Conservation (phyloP, 805 yeast species). For the Yarrowia hollandica region DNA sequence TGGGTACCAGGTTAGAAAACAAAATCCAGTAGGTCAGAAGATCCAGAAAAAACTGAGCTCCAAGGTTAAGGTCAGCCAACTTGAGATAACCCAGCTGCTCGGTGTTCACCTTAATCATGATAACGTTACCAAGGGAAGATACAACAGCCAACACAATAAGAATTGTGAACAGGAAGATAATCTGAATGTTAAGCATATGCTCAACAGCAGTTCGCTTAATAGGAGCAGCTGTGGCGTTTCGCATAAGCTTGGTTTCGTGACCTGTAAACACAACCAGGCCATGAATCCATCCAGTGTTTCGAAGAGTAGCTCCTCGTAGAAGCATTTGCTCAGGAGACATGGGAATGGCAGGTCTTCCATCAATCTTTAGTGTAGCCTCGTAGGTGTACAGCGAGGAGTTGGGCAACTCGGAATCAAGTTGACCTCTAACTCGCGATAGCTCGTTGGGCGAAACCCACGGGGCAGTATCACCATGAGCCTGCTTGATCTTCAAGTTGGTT, state of each 20-base stretch:
- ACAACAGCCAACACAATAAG: conserved; percentile 72
- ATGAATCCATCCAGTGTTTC: conserved; percentile 93
- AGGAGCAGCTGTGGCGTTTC: conserved; percentile 98
- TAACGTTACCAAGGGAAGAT: conserved; percentile 85
- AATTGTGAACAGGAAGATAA: conserved; percentile 80
- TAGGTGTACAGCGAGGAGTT: conserved; percentile 91
- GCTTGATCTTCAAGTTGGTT: conserved; percentile 93
- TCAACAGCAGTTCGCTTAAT: conserved; percentile 97
- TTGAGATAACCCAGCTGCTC: conserved; percentile 61
- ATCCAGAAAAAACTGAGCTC: conserved; percentile 76
- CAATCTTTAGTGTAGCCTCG: conserved; percentile 75
- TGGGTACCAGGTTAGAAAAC: conserved; percentile 96
- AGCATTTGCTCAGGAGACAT: conserved; percentile 87
- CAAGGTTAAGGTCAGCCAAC: conserved; percentile 66
- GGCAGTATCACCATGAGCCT: conserved; percentile 77
- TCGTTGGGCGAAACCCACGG: conserved; percentile 65
- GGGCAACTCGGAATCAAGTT: conserved; percentile 82
- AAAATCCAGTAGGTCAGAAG: conserved; percentile 93
- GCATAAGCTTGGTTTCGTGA: conserved; percentile 96
- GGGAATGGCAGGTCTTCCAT: conserved; percentile 49
- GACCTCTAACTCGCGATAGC: conserved; percentile 55
- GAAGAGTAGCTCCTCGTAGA: conserved; percentile 89
- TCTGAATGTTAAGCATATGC: conserved; percentile 88
- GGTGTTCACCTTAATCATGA: conserved; percentile 59
- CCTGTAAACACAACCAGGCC: conserved; percentile 96